A percentile compares a stretch with the other conserved stretches of the same genome.
phyloP scores from a whole-genome alignment of 2,329 filamentous ascomycete species.

The Diaporthe australafricana region DNA sequence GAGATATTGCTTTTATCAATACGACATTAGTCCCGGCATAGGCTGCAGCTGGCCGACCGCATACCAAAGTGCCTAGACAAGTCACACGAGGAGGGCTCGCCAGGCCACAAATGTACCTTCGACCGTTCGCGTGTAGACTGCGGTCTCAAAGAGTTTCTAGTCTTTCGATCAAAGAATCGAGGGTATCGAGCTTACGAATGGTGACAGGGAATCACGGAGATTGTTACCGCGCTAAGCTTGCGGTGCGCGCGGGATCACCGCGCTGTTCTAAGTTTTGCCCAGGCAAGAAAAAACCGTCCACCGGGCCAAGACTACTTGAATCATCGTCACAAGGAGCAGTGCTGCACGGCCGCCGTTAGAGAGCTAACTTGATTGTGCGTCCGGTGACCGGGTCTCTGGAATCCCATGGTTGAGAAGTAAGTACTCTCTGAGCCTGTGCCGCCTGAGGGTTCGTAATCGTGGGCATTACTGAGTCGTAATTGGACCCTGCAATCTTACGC shows the following conservation, averaged over 20 bases:
- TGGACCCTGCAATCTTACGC: not conserved
- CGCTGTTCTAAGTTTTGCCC: not conserved
- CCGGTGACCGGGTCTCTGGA: not conserved
- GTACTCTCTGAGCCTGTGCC: not conserved
- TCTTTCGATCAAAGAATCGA: not conserved
- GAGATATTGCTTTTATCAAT: too few relatives aligned
- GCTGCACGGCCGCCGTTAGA: too few relatives aligned
- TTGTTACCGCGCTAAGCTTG: not conserved
- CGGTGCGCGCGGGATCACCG: not conserved
- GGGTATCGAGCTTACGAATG: not conserved
- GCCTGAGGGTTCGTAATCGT: constrained; percentile 1
- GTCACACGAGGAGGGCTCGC: not conserved
- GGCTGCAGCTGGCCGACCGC: not conserved
- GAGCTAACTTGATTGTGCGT: too few relatives aligned
- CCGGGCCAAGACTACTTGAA: not conserved
- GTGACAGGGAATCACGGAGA: not conserved
- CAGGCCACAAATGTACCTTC: too few relatives aligned
- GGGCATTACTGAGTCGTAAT: constrained; percentile 15
- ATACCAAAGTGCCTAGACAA: not conserved
- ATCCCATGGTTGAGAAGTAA: not conserved
- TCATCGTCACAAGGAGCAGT: not conserved
- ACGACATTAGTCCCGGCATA: too few relatives aligned
- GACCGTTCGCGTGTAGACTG: not conserved
- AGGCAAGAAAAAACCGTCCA: not conserved
- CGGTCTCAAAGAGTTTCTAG: not conserved